phyloP scores from a whole-genome alignment of 192 early-diverging fungal genomes.

The Backusella macrospora region DNA sequence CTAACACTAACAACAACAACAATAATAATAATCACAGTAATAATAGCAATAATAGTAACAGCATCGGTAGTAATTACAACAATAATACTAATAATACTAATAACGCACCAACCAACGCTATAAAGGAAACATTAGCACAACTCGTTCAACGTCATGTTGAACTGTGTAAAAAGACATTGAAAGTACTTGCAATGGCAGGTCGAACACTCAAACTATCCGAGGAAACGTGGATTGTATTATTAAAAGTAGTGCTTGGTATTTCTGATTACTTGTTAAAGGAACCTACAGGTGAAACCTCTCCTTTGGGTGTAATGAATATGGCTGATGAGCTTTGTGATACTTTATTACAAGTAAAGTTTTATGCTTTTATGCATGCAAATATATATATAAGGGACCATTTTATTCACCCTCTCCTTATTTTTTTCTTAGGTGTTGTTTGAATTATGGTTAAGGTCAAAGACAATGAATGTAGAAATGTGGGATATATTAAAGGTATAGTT shows the following conservation, averaged over 20 bases:
- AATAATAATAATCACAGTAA: not conserved
- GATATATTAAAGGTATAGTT: slow-evolving; percentile 62
- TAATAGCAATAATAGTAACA: not conserved
- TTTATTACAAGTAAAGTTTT: slow-evolving; percentile 60
- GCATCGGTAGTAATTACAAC: not conserved
- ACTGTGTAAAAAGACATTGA: slow-evolving; percentile 73
- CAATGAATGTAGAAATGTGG: slow-evolving; percentile 75
- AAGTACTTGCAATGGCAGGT: slow-evolving; percentile 62
- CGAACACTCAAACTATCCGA: slow-evolving; percentile 66
- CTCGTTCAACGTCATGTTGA: slow-evolving; percentile 65
- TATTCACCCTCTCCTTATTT: not conserved
- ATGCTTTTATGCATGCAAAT: not conserved
- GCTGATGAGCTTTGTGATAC: slow-evolving; percentile 78
- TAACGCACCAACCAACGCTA: not conserved
- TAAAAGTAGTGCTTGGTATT: slow-evolving; percentile 81
- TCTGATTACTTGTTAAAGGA: slow-evolving; percentile 71
- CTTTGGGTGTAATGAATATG: slow-evolving; percentile 53
- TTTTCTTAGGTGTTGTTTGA: slow-evolving; percentile 65
- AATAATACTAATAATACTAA: not conserved
- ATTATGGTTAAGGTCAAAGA: slow-evolving; percentile 75
- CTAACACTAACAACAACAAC: slow-evolving; percentile 6
- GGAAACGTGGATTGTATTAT: slow-evolving; percentile 79
- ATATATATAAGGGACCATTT: not conserved
- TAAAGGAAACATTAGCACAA: slow-evolving; percentile 34
- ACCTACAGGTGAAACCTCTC: slow-evolving; percentile 42